Base-by-base conservation (phyloP, 805 yeast species). In the Ogataea pilisensis region DNA sequence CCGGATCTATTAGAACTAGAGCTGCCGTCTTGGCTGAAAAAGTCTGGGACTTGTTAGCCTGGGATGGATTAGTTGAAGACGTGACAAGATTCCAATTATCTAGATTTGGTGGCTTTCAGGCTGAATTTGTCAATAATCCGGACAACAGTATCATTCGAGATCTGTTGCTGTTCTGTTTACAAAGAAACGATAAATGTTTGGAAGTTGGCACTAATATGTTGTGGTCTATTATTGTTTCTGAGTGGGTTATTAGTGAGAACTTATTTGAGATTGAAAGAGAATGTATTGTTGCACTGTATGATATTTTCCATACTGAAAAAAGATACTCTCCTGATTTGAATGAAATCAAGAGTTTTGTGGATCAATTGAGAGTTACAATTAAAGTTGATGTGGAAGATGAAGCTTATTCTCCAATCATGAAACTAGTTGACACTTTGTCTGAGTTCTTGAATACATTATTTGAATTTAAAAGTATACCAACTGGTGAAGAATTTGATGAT, bases 401-500 rank as follows among this genome's bases (percentile, higher is more conserved):
- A 42, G 80, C 85, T 0, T 78, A 71, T 46, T 58, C 58, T 1
- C 64, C 75, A 21, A 66, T 80, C 30, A 63, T 71, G 44, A 65
- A 65, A 29, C 76, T 79, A 41, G 68, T 82, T 39, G 71, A 70
- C 42, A 76, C 74, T 32, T 51, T 85, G 29, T 61, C 77, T 20
- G 81, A 78, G 19, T 85, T 85, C 61, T 63, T 86, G 43, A 77
- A 72, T 39, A 76, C 79, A 13, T 70, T 85, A 54, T 72, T 77
- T 45, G 87, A 85, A 53, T 74, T 84, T 51, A 76, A 76, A 51
- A 73, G 76, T 43, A 87, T 88, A 42, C 96, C 96, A 12, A 73
- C 72, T 35, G 89, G 89, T 16, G 80, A 80, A 31, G 95, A 87
- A 54, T 89, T 84, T 61, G 91, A 85, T 53, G 91, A 85, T 58